phyloP scores from a whole-genome alignment of 2,329 filamentous ascomycete genomes.

The Ophiostoma australiae region DNA sequence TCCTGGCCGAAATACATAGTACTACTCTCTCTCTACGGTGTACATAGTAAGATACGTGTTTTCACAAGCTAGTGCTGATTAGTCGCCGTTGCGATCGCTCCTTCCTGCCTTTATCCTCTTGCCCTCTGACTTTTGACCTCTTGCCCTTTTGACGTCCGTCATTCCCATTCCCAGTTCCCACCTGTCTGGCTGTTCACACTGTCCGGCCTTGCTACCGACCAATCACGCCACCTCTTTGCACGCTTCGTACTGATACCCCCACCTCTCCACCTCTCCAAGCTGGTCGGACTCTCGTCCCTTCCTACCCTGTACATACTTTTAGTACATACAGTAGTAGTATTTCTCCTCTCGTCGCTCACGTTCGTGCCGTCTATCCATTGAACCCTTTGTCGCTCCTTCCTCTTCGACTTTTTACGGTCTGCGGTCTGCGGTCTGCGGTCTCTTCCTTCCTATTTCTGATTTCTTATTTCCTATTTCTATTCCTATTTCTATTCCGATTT shows the following conservation, averaged over 20 bases:
- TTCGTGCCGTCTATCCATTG: background rate
- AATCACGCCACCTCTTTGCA: background rate
- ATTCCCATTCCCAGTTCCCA: background rate
- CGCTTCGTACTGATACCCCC: too few relatives aligned
- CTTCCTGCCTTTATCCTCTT: background rate
- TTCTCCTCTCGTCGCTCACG: background rate
- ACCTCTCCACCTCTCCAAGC: too few relatives aligned
- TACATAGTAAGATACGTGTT: too few relatives aligned
- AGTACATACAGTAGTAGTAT: background rate
- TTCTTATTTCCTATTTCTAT: background rate
- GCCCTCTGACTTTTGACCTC: background rate
- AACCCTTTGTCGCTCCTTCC: background rate
- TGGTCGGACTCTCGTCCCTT: conserved; percentile 11
- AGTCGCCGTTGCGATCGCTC: background rate
- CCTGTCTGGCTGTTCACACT: background rate
- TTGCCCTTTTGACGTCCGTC: background rate
- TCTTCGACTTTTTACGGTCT: background rate
- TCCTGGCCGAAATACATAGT: too few relatives aligned
- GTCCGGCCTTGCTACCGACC: background rate
- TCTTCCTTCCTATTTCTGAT: background rate
- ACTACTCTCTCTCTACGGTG: too few relatives aligned
- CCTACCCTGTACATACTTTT: too few relatives aligned
- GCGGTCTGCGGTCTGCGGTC: background rate
- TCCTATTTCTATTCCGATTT: background rate
- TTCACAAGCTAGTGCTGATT: too few relatives aligned